A percentile compares a stretch with the other conserved stretches of the same genome.
phyloP scores from a whole-genome alignment of 495 filamentous ascomycete species.

The Talaromyces stipitatus region DNA sequence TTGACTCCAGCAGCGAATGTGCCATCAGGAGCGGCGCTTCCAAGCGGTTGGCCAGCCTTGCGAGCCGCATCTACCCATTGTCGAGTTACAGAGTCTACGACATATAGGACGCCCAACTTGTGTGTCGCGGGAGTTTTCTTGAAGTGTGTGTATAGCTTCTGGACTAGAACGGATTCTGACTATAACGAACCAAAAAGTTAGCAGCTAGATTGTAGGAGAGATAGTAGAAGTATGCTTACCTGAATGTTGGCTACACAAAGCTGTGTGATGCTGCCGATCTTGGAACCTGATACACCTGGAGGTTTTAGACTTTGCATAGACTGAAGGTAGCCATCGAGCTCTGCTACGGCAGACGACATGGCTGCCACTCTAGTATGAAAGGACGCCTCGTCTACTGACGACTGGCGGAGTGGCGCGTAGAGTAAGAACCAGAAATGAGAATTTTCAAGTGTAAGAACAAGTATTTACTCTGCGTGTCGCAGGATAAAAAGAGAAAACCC shows the following conservation, averaged over 20 bases:
- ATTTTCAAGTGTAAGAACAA: not conserved
- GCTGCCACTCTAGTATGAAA: not conserved
- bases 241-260: conserved; percentile 87
- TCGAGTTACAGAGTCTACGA: conserved; percentile 99
- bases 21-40: conserved; percentile 70
- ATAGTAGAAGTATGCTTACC: conserved; percentile 49
- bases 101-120: conserved; percentile 98
- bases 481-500: conserved; percentile 9
- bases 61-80: conserved; percentile 97
- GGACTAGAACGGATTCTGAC: conserved; percentile 92
- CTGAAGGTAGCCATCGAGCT: conserved; percentile 83
- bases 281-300: conserved; percentile 85
- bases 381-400: conserved; percentile 4
- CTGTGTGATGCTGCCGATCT: conserved; percentile 76
- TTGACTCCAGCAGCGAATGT: conserved; percentile 92
- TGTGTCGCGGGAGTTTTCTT: conserved; percentile 91
- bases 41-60: conserved; percentile 70
- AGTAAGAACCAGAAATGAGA: not conserved
- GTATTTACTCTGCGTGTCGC: conserved; percentile 3
- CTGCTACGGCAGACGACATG: conserved; percentile 81
- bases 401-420: not conserved
- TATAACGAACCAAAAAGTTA: conserved; percentile 44
- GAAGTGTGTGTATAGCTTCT: conserved; percentile 95
- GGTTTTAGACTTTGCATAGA: conserved; percentile 86
- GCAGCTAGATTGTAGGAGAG: conserved; percentile 10